Evolutionary conservation across 192 early-diverging fungal species (phyloP).

Genomic region (Pilaira anomala): DNA sequence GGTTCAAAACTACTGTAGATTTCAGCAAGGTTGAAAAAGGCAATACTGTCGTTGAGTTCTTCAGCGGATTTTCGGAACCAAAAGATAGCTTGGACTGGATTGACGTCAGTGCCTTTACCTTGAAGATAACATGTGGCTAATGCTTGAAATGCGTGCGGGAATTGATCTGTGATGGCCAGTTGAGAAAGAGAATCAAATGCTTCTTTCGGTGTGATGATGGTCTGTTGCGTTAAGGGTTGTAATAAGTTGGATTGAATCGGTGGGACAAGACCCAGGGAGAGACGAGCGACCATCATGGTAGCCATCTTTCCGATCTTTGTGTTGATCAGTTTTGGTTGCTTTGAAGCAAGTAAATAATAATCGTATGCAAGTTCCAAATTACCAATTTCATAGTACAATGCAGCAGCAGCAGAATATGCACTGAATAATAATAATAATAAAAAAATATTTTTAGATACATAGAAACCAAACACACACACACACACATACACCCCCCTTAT

Average conservation of each 20-base stretch:
- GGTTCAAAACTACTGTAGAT: constrained; percentile 4
- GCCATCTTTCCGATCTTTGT: constrained; percentile 22
- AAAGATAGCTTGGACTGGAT: constrained; percentile 15
- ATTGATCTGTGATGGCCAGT: constrained; percentile 2
- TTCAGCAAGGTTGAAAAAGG: constrained; percentile 17
- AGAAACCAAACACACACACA: no score
- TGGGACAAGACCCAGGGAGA: constrained; percentile 19
- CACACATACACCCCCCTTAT: constrained; percentile 16
- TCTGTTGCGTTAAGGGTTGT: neutral
- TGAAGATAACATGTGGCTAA: constrained; percentile 26
- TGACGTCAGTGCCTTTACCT: constrained; percentile 20
- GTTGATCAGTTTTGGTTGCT: constrained; percentile 13
- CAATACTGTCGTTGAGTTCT: constrained; percentile 17
- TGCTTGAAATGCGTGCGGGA: constrained; percentile 8
- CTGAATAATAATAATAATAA: constrained; percentile 22
- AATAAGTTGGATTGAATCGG: neutral
- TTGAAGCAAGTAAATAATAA: constrained; percentile 24
- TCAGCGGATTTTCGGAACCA: constrained; percentile 35
- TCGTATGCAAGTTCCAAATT: constrained; percentile 28
- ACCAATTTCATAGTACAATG: constrained; percentile 28
- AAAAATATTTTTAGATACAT: neutral
- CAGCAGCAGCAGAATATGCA: constrained; percentile 29
- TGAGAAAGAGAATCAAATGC: constrained; percentile 1
- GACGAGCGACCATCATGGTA: constrained; percentile 34
- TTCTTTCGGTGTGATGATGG: neutral